These are phyloP conservation scores for Linanthus parryae DNA, from an alignment of 148 eudicot genomes.

Conservation along the genomic window DNA sequence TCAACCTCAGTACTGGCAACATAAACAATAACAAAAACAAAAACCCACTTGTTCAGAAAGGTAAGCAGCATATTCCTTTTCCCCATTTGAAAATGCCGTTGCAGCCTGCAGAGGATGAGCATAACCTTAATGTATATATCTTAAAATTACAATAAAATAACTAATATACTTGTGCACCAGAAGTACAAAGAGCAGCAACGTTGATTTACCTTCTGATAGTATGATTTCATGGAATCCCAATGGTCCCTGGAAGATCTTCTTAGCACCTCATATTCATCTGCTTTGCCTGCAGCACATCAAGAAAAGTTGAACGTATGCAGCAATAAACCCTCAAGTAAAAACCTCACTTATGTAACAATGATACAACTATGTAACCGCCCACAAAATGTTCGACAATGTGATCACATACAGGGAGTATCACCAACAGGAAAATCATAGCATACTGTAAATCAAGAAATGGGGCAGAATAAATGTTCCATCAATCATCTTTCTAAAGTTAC, in stretches of 20 bases:
- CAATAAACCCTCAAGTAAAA: too few relatives aligned
- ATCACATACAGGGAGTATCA: too few relatives aligned
- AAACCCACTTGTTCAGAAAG: constrained; percentile 73
- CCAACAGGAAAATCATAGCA: too few relatives aligned
- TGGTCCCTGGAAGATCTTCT: constrained; percentile 59
- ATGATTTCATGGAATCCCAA: constrained; percentile 69
- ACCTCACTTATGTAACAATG: too few relatives aligned
- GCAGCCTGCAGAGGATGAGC: constrained; percentile 58
- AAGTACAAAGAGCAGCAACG: background rate
- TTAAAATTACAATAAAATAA: too few relatives aligned
- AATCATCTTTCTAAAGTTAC: too few relatives aligned
- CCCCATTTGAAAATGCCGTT: constrained; percentile 76
- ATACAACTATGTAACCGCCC: too few relatives aligned
- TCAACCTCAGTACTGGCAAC: background rate
- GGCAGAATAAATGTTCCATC: too few relatives aligned
- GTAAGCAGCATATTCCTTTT: constrained; percentile 61
- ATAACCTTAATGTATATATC: too few relatives aligned
- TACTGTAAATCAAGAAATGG: too few relatives aligned
- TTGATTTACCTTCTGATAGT: constrained; percentile 65
- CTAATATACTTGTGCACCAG: too few relatives aligned
- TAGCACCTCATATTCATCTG: constrained; percentile 58
- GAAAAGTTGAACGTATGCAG: background rate
- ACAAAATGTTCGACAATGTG: too few relatives aligned
- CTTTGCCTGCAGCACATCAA: constrained; percentile 48
- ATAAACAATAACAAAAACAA: constrained; percentile 1